Evolutionary conservation across 2,329 filamentous ascomycete species (phyloP).

Genomic region (Lecanicillium sp.): DNA sequence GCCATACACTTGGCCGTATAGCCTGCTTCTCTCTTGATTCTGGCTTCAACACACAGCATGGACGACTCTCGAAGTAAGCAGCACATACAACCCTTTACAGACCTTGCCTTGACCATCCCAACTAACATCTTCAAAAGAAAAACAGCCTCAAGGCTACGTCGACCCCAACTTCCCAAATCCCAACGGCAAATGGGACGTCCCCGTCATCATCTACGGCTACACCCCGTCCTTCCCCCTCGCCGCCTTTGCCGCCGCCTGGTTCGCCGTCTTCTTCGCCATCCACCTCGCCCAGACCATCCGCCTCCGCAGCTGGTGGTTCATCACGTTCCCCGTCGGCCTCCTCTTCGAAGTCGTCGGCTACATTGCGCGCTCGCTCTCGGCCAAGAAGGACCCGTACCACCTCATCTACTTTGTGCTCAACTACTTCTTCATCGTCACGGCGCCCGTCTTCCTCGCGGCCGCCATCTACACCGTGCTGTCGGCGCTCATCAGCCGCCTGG

Average conservation of each 20-base stretch:
- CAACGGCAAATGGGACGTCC: slow-evolving; percentile 34
- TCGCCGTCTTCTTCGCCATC: slow-evolving; percentile 29
- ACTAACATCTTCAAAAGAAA: slow-evolving; percentile 59
- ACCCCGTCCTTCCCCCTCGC: slow-evolving; percentile 37
- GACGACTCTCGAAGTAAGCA: not conserved
- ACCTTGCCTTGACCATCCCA: too few species aligned
- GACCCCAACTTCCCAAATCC: slow-evolving; percentile 46
- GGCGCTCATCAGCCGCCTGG: slow-evolving; percentile 38
- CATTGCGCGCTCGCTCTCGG: slow-evolving; percentile 37
- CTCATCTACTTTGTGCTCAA: slow-evolving; percentile 49
- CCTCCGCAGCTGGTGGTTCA: slow-evolving; percentile 37
- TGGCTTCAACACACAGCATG: too few species aligned
- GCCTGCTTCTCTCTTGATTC: too few species aligned
- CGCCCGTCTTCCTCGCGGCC: slow-evolving; percentile 49
- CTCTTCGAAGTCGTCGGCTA: slow-evolving; percentile 44
- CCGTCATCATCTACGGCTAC: slow-evolving; percentile 44
- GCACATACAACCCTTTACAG: too few species aligned
- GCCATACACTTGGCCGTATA: too few species aligned
- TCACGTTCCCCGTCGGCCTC: slow-evolving; percentile 34
- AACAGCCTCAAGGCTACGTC: slow-evolving; percentile 36
- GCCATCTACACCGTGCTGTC: slow-evolving; percentile 48
- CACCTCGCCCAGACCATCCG: slow-evolving; percentile 29
- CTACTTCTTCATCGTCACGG: slow-evolving; percentile 55
- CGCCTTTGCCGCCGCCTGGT: slow-evolving; percentile 34
- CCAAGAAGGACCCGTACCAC: slow-evolving; percentile 42